A percentile compares a stretch with the other conserved stretches of the same genome.
Conservation (phyloP, 768 basidiomycete species). For the Dioszegia aurantiaca region DNA sequence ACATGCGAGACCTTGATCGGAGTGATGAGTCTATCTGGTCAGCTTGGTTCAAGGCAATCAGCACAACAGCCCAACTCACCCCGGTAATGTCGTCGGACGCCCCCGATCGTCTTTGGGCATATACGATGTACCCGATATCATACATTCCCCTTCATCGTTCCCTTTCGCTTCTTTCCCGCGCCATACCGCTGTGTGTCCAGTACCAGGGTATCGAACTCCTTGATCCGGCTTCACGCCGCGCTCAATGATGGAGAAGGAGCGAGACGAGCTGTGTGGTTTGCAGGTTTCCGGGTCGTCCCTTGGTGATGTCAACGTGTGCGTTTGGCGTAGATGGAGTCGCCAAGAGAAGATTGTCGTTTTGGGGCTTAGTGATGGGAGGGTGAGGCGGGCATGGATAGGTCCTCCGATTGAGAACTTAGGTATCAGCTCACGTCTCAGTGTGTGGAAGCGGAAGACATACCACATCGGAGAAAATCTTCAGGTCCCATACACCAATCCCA, state of each 20-base stretch:
- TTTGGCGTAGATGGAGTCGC: constrained; percentile 29
- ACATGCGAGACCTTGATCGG: constrained; percentile 24
- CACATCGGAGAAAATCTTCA: constrained; percentile 25
- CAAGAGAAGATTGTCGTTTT: constrained; percentile 33
- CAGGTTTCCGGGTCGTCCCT: constrained; percentile 22
- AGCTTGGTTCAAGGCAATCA: not conserved
- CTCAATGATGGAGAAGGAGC: constrained; percentile 17
- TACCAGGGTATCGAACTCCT: constrained; percentile 12
- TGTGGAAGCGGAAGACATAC: constrained; percentile 13
- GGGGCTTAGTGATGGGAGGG: constrained; percentile 27
- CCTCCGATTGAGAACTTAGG: constrained; percentile 25
- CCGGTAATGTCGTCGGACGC: constrained; percentile 41
- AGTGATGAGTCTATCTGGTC: constrained; percentile 8
- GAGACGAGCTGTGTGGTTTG: constrained; percentile 23
- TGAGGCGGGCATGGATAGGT: constrained; percentile 20
- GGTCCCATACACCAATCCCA: constrained; percentile 22
- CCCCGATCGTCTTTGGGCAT: constrained; percentile 41
- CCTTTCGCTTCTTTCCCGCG: constrained; percentile 21
- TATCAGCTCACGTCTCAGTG: not conserved
- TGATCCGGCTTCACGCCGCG: constrained; percentile 7
- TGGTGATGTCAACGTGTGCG: constrained; percentile 27
- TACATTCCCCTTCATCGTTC: constrained; percentile 24
- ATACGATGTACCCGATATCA: constrained; percentile 15
- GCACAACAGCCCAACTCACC: constrained; percentile 20
- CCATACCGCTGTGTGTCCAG: constrained; percentile 18